A percentile compares a stretch with the other conserved stretches of the same genome.
Conservation (phyloP, 768 basidiomycete genomes). For the Leucosporidium creatinivorum region DNA sequence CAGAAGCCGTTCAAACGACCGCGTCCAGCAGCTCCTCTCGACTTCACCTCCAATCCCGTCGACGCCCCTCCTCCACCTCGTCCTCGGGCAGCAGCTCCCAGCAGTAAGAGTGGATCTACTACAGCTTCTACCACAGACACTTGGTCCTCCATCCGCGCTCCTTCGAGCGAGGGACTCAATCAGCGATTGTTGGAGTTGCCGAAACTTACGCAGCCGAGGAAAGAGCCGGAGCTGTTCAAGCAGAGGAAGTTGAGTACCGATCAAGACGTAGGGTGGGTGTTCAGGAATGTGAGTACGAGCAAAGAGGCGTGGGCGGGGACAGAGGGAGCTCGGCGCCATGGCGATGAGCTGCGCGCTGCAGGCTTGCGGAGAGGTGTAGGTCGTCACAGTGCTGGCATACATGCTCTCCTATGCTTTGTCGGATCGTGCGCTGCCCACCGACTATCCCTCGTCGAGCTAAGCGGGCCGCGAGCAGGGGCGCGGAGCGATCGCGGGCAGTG, state of each 20-base stretch:
- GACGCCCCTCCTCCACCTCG: too few species aligned
- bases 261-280: not conserved
- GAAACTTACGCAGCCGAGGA: not conserved
- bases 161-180: not conserved
- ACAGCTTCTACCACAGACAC: not conserved
- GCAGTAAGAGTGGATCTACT: too few species aligned
- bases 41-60: not conserved
- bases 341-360: not conserved
- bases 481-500: too few species aligned
- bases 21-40: not conserved
- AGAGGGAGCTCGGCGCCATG: not conserved
- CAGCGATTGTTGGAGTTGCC: not conserved
- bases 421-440: too few species aligned
- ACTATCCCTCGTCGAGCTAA: too few species aligned
- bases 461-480: too few species aligned
- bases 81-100: too few species aligned
- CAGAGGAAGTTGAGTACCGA: not conserved
- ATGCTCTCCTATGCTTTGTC: too few species aligned
- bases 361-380: too few species aligned
- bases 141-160: not conserved
- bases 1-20: not conserved
- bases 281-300: not conserved
- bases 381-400: too few species aligned
- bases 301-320: not conserved
- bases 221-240: not conserved